Percentiles rank a stretch among this genome's conserved stretches.
These are phyloP conservation scores for Daphne laureola DNA, from an alignment of 441 rosid genomes.

Conservation along the genomic window DNA sequence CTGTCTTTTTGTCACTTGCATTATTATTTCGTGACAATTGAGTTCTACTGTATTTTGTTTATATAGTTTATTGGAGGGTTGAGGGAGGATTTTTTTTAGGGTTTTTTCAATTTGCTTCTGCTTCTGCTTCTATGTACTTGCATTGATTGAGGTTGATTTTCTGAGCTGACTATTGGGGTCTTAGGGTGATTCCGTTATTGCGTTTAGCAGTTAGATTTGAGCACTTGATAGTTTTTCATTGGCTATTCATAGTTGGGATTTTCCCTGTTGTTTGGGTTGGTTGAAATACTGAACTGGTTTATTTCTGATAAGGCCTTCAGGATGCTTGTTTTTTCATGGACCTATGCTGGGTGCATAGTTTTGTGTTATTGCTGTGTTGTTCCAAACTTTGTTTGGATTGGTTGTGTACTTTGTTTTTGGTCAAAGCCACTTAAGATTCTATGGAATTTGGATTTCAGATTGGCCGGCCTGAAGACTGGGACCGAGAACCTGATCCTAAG, in stretches of 20 bases:
- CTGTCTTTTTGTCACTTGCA: background rate
- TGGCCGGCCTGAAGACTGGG: conserved; percentile 86
- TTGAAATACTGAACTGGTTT: background rate
- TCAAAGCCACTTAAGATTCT: conserved; percentile 10
- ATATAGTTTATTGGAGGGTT: background rate
- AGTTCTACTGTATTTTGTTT: background rate
- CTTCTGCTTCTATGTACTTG: background rate
- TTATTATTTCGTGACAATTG: background rate
- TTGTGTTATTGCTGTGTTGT: background rate
- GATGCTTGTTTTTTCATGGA: too few relatives aligned
- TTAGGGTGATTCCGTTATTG: background rate
- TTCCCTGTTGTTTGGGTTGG: background rate
- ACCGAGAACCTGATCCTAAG: conserved; percentile 67
- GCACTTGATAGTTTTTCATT: too few relatives aligned
- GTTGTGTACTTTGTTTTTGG: conserved; percentile 8
- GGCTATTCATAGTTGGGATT: background rate
- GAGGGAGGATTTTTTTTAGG: background rate
- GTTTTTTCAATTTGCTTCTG: background rate
- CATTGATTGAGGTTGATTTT: conserved; percentile 6
- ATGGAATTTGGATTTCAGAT: conserved; percentile 51
- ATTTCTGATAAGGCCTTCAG: background rate
- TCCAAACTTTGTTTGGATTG: background rate
- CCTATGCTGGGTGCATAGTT: background rate
- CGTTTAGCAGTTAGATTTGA: too few relatives aligned
- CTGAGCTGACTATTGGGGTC: background rate